A percentile compares a stretch with the other conserved stretches of the same genome.
These are phyloP conservation scores for Exophiala sideris DNA, from an alignment of 2,329 filamentous ascomycete species.

Conservation along the genomic window DNA sequence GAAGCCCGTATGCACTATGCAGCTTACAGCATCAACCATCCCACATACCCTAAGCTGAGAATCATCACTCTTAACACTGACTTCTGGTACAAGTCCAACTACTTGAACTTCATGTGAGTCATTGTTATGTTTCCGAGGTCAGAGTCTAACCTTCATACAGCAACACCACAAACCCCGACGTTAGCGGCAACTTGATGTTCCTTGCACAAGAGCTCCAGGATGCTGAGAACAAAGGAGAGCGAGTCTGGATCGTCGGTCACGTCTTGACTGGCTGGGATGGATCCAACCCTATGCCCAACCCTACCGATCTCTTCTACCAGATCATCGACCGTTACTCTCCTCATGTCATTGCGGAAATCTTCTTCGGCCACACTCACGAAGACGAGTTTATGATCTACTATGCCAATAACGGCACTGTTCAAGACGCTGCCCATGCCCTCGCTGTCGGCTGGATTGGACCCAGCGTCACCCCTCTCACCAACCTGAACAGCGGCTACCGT, in stretches of 20 bases:
- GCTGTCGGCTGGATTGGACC: conserved; percentile 53
- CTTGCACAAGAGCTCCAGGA: conserved; percentile 52
- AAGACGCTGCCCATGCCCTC: conserved; percentile 42
- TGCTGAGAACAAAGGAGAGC: conserved; percentile 51
- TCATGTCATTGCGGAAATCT: conserved; percentile 54
- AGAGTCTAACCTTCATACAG: conserved; percentile 46
- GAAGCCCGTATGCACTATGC: conserved; percentile 54
- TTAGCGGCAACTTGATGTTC: conserved; percentile 48
- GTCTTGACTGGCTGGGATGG: conserved; percentile 58
- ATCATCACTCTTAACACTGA: conserved; percentile 55
- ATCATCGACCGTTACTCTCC: conserved; percentile 52
- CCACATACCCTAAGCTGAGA: conserved; percentile 50
- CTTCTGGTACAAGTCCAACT: conserved; percentile 46
- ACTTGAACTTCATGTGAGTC: conserved; percentile 37
- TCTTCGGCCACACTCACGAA: conserved; percentile 56
- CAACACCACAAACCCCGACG: conserved; percentile 52
- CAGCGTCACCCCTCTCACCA: conserved; percentile 52
- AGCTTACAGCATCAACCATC: conserved; percentile 51
- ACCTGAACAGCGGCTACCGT: conserved; percentile 53
- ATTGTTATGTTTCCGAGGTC: conserved; percentile 13
- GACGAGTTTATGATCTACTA: conserved; percentile 56
- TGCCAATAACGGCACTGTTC: conserved; percentile 49
- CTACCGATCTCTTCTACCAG: conserved; percentile 49
- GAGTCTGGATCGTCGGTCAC: conserved; percentile 55
- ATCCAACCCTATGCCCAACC: conserved; percentile 52